Evolutionary conservation across 2,329 filamentous ascomycete genomes (phyloP).

Genomic region (Trichoderma lentiforme): DNA sequence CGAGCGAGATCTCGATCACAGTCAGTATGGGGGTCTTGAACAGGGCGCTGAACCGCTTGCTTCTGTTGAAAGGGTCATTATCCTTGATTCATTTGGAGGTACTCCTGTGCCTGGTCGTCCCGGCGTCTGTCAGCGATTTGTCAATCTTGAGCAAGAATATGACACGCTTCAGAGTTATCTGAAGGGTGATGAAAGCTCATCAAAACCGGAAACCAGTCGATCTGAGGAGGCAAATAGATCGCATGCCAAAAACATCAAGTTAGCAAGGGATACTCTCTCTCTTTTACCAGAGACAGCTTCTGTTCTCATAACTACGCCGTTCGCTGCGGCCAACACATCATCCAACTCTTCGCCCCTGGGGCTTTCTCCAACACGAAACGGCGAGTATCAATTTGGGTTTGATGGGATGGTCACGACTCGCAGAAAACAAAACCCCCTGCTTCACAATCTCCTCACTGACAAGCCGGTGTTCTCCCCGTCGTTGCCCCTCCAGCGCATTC

Average conservation of each 20-base stretch:
- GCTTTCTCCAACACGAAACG: slow-evolving; percentile 31
- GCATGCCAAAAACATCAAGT: slow-evolving; percentile 66
- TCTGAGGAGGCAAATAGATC: slow-evolving; percentile 35
- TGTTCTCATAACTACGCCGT: slow-evolving; percentile 81
- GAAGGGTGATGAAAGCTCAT: slow-evolving; percentile 29
- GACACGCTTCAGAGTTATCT: slow-evolving; percentile 64
- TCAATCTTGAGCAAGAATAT: slow-evolving; percentile 93
- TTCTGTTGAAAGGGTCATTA: slow-evolving; percentile 77
- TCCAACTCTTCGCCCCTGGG: slow-evolving; percentile 36
- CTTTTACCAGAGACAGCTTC: slow-evolving; percentile 82
- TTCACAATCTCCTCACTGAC: slow-evolving; percentile 94
- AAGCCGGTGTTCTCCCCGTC: slow-evolving; percentile 92
- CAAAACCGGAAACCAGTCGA: slow-evolving; percentile 31
- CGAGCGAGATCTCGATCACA: not conserved
- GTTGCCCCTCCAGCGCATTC: slow-evolving; percentile 67
- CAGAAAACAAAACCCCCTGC: slow-evolving; percentile 71
- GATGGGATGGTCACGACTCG: slow-evolving; percentile 53
- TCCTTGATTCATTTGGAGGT: slow-evolving; percentile 83
- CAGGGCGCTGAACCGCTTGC: slow-evolving; percentile 48
- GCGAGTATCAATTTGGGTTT: slow-evolving; percentile 50
- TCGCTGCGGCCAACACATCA: slow-evolving; percentile 63
- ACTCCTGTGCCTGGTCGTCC: slow-evolving; percentile 61
- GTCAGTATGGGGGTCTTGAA: not conserved
- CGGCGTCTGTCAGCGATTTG: slow-evolving; percentile 53
- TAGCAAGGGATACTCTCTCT: slow-evolving; percentile 67